phyloP scores from a whole-genome alignment of 768 basidiomycete species.

The Russula sp. region DNA sequence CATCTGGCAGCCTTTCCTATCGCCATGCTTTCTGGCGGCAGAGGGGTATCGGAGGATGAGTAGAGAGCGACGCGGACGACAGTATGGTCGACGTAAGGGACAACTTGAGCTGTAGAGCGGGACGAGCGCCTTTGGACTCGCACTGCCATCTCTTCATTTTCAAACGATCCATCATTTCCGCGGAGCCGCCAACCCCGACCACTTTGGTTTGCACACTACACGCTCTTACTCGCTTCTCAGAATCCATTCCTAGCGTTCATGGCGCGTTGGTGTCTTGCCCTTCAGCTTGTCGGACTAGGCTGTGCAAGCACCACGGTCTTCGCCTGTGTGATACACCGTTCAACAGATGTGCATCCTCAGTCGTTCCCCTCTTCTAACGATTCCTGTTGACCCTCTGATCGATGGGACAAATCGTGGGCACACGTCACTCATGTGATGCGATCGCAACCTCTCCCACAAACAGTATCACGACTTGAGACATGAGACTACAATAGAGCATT shows the following conservation, averaged over 20 bases:
- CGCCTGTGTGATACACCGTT: too few species aligned
- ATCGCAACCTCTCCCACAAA: background rate
- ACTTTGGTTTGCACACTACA: background rate
- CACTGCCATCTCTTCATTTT: background rate
- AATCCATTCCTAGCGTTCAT: too few species aligned
- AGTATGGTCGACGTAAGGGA: constrained; percentile 7
- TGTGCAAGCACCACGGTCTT: background rate
- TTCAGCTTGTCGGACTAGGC: background rate
- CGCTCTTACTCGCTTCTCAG: too few species aligned
- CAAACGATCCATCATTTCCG: constrained; percentile 8
- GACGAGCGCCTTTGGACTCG: background rate
- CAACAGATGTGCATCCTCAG: too few species aligned
- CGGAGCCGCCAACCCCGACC: constrained; percentile 7
- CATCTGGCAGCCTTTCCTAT: constrained; percentile 30
- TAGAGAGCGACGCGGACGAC: constrained; percentile 3
- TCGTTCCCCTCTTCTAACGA: too few species aligned
- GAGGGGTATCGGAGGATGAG: background rate
- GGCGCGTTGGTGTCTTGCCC: too few species aligned
- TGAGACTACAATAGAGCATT: too few species aligned
- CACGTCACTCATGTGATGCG: constrained; percentile 1
- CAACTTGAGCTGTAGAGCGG: background rate
- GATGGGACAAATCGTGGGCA: background rate
- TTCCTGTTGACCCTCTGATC: too few species aligned
- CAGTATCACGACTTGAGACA: background rate
- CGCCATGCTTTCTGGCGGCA: constrained; percentile 22